Conservation (phyloP, 1,284 basidiomycete genomes). For the Trichosporon sp. region DNA sequence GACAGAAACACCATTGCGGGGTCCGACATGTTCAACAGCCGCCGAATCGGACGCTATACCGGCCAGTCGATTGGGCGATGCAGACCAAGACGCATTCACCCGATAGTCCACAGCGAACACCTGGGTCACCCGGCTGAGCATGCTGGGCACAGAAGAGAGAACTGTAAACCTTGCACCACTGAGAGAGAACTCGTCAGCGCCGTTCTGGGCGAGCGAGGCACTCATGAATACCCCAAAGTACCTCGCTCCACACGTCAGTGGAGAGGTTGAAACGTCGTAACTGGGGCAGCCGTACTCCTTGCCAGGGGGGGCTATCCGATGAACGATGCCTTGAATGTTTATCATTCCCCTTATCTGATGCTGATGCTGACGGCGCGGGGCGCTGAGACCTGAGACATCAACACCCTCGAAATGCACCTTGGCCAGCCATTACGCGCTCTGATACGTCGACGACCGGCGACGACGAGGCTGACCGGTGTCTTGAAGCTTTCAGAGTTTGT, state of each 20-base stretch:
- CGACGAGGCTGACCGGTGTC: background rate
- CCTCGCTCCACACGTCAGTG: background rate
- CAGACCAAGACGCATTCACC: background rate
- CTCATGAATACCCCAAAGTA: constrained; percentile 4
- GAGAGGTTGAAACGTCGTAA: constrained; percentile 1
- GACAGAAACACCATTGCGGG: too few species aligned
- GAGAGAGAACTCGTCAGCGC: background rate
- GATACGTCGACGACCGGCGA: background rate
- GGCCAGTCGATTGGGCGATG: background rate
- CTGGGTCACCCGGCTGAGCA: background rate
- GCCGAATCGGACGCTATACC: background rate
- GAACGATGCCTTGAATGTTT: background rate
- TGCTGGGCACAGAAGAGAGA: background rate
- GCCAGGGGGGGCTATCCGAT: background rate
- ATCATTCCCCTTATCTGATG: background rate
- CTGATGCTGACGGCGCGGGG: background rate
- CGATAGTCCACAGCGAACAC: background rate
- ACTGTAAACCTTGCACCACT: background rate
- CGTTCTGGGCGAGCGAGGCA: constrained; percentile 2
- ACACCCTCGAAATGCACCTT: background rate
- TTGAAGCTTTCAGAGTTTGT: constrained; percentile 1
- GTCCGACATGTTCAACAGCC: background rate
- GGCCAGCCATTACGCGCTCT: background rate
- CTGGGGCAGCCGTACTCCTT: background rate
- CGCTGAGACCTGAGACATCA: background rate